These are phyloP conservation scores for Cantharellus anzutake DNA, from an alignment of 768 basidiomycete genomes.

Conservation along the genomic window DNA sequence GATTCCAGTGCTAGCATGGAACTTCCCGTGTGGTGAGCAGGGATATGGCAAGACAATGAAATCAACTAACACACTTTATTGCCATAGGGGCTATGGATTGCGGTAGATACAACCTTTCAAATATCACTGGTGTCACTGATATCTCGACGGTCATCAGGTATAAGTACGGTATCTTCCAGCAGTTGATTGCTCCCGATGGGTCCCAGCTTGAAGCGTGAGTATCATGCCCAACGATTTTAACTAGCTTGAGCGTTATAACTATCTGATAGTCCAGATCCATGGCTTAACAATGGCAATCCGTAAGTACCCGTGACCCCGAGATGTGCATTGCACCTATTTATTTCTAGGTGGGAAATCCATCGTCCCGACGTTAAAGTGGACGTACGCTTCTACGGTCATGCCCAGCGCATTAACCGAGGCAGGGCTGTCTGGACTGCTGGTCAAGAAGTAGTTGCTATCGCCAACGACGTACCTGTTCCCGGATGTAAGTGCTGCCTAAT, in stretches of 20 bases:
- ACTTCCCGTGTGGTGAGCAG: conserved; percentile 49
- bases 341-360: conserved; percentile 38
- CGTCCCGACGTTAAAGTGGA: conserved; percentile 72
- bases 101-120: conserved; percentile 26
- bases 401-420: conserved; percentile 42
- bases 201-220: conserved; percentile 50
- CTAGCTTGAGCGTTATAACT: not conserved
- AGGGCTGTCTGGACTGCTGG: conserved; percentile 41
- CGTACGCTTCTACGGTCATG: conserved; percentile 73
- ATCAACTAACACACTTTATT: not conserved
- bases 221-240: not conserved
- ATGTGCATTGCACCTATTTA: not conserved
- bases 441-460: conserved; percentile 82
- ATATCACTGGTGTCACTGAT: conserved; percentile 7
- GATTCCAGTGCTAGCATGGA: conserved; percentile 83
- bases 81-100: conserved; percentile 60
- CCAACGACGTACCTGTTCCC: conserved; percentile 90
- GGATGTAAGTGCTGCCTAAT: conserved; percentile 23
- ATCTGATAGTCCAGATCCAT: conserved; percentile 50
- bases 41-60: not conserved
- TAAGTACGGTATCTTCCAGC: conserved; percentile 93
- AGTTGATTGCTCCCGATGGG: conserved; percentile 69
- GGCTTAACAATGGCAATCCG: conserved; percentile 74
- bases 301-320: conserved; percentile 20
- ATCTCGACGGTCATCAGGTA: conserved; percentile 6